Percentiles rank a stretch among this genome's conserved stretches.
Conservation (phyloP, 805 yeast genomes). For the Schwanniomyces occidentalis region DNA sequence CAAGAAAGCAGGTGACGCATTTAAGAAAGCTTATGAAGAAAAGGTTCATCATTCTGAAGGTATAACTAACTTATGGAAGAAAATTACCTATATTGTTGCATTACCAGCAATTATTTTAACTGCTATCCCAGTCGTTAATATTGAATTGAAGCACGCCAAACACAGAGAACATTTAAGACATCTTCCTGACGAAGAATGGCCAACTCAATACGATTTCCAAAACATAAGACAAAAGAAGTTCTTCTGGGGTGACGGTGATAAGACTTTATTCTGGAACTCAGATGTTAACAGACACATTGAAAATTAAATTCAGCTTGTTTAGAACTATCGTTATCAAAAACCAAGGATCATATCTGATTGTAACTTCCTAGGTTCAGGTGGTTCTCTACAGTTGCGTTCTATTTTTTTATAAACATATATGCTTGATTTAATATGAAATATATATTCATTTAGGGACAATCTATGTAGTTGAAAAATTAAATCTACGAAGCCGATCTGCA, state of each 20-base stretch:
- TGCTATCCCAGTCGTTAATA: conserved; percentile 75
- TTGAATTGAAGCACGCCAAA: conserved; percentile 85
- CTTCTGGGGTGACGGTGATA: conserved; percentile 99
- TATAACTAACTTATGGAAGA: conserved; percentile 82
- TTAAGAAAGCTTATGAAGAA: conserved; percentile 59
- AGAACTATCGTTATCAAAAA: too few species aligned
- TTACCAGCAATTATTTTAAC: conserved; percentile 77
- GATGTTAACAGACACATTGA: conserved; percentile 84
- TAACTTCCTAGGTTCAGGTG: too few species aligned
- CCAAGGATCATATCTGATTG: too few species aligned
- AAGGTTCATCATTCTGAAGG: conserved; percentile 76
- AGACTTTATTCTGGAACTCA: conserved; percentile 95
- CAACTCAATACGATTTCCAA: conserved; percentile 85
- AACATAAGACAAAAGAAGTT: conserved; percentile 84
- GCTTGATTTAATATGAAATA: conserved; percentile 3
- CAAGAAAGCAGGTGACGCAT: conserved; percentile 70
- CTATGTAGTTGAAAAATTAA: too few species aligned
- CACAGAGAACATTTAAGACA: conserved; percentile 80
- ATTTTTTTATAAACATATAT: neutral
- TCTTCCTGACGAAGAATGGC: conserved; percentile 89
- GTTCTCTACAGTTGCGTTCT: too few species aligned
- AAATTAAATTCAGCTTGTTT: too few species aligned
- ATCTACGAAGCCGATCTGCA: too few species aligned
- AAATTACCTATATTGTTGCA: conserved; percentile 76
- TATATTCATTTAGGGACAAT: conserved; percentile 2